Percentiles rank a stretch among this genome's conserved stretches.
phyloP scores from a whole-genome alignment of 2,329 filamentous ascomycete species.

The Ascochyta lentis region DNA sequence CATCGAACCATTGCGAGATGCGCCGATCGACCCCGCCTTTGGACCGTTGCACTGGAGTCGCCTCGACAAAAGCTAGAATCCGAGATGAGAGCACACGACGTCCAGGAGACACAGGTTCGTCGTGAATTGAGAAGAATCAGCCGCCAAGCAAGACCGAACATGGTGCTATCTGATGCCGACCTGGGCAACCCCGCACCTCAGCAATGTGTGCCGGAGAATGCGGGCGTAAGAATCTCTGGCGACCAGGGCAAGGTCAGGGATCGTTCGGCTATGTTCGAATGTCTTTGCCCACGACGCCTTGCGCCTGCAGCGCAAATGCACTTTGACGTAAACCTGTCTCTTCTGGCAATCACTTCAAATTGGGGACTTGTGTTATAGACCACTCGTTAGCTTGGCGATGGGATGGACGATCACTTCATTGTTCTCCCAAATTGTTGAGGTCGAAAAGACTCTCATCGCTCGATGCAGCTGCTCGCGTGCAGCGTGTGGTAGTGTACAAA shows the following conservation, averaged over 20 bases:
- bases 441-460: neutral
- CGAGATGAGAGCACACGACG: neutral
- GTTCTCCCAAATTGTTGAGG: constrained; percentile 6
- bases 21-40: constrained; percentile 32
- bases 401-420: constrained; percentile 4
- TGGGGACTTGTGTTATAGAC: neutral
- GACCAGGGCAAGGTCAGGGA: constrained; percentile 5
- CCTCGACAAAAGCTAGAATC: neutral
- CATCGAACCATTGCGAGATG: constrained; percentile 14
- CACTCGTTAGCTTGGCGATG: neutral
- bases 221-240: neutral
- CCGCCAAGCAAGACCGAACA: neutral
- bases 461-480: neutral
- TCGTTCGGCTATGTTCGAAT: constrained; percentile 7
- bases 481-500: neutral
- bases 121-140: neutral
- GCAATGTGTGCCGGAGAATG: constrained; percentile 2
- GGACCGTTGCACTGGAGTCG: constrained; percentile 17
- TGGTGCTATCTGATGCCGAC: constrained; percentile 15
- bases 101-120: neutral
- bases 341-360: constrained; percentile 4
- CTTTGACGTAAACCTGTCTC: constrained; percentile 12
- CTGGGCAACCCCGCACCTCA: constrained; percentile 24
- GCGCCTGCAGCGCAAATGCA: constrained; percentile 8
- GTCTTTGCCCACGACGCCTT: constrained; percentile 1